Evolutionary conservation across 192 early-diverging fungal species (phyloP), one percentile per base, ranked within the genome.

Genomic region (Umbelopsis sp.): DNA sequence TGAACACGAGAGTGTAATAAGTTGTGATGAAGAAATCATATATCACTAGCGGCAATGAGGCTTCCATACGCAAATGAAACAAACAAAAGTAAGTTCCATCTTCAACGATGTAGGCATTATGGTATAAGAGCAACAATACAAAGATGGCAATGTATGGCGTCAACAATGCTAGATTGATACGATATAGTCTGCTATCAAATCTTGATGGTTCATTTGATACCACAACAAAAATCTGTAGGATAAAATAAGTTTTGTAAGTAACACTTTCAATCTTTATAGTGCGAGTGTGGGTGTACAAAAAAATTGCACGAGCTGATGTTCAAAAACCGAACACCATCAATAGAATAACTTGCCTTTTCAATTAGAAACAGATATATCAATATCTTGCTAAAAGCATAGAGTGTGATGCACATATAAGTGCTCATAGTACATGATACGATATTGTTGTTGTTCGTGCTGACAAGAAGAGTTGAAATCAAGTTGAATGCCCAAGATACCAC

Each of bases 361-460:
- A 72, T 77, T 52, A 85, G 74, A 72, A 81, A 85, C 1, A 85
- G 54, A 69, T 83, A 85, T 22, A 85, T 74, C 0, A 83, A 32
- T 7, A 85, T 49, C 31, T 85, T 85, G 66, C 73, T 71, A 0
- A 34, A 16, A 0, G 78, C 77, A 65, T 85, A 80, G 22, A 85
- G 69, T 41, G 80, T 34, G 24, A 81, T 77, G 34, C 79, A 79
- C 43, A 73, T 65, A 31, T 77, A 78, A 43, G 80, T 71, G 0
- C 77, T 77, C 11, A 81, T 21, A 22, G 66, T 17, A 52, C 82
- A 83, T 7, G 82, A 80, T 20, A 79, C 69, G 2, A 67, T 22
- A 67, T 85, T 85, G 34, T 65, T 67, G 54, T 85, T 77, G 66
- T 85, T 85, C 36, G 83, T 85, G 53, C 82, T 82, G 29, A 74